phyloP scores from a whole-genome alignment of 129 eudicot genomes.

The Lonicera japonica region DNA sequence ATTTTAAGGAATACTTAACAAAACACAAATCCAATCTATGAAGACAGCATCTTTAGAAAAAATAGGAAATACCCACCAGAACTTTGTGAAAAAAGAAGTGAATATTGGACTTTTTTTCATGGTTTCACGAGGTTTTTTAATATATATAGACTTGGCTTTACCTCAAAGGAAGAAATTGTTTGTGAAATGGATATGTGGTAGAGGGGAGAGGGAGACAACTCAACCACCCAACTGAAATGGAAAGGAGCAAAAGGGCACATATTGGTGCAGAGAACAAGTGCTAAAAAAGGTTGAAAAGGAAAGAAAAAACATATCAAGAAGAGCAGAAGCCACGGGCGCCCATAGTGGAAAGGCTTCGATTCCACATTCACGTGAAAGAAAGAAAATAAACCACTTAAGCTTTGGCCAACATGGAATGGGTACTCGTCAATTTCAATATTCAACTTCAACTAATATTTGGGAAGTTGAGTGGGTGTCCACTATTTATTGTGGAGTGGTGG shows the following conservation, averaged over 20 bases:
- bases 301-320: neutral
- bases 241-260: neutral
- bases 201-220: neutral
- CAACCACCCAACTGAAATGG: neutral
- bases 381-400: slow-evolving; percentile 1
- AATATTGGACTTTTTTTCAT: neutral
- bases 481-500: neutral
- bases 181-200: neutral
- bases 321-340: neutral
- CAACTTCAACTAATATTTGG: too few species aligned
- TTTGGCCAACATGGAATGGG: too few species aligned
- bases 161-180: neutral
- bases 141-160: neutral
- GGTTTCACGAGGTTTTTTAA: neutral
- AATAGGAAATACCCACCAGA: neutral
- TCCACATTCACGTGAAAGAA: slow-evolving; percentile 5
- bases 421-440: too few species aligned
- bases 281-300: neutral
- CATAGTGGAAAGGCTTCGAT: neutral
- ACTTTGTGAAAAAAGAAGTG: neutral
- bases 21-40: neutral
- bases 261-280: neutral
- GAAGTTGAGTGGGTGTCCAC: slow-evolving; percentile 6
- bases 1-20: neutral
- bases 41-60: neutral